Evolutionary conservation across 2,329 filamentous ascomycete genomes (phyloP).

Genomic region (Ascochyta koolunga): DNA sequence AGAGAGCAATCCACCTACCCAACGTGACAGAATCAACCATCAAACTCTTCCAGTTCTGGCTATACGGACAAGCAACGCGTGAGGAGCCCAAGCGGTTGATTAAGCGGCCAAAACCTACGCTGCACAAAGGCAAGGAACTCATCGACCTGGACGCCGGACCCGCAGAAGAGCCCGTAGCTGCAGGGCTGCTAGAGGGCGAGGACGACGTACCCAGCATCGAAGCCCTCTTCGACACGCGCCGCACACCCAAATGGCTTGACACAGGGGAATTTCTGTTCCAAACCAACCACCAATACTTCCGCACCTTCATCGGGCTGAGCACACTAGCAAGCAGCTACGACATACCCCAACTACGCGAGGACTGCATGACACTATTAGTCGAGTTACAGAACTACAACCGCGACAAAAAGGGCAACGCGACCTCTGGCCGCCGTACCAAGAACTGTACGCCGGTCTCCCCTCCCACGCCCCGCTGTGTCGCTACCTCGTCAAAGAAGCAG

Average conservation of each 20-base stretch:
- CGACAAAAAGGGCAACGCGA: conserved; percentile 10
- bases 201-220: conserved; percentile 6
- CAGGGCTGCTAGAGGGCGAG: not conserved
- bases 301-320: conserved; percentile 21
- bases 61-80: conserved; percentile 21
- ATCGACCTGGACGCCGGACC: conserved; percentile 8
- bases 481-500: conserved; percentile 15
- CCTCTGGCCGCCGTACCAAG: conserved; percentile 6
- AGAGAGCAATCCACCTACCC: conserved; percentile 14
- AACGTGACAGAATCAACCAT: conserved; percentile 18
- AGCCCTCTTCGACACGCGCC: conserved; percentile 13
- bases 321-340: conserved; percentile 21
- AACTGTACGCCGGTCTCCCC: conserved; percentile 11
- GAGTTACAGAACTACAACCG: conserved; percentile 17
- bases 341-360: conserved; percentile 14
- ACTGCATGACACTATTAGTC: conserved; percentile 17
- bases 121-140: conserved; percentile 6
- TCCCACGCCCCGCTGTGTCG: conserved; percentile 8
- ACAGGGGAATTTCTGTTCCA: conserved; percentile 16
- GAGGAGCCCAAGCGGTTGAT: conserved; percentile 17
- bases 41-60: conserved; percentile 24
- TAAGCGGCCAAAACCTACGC: conserved; percentile 6
- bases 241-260: conserved; percentile 12
- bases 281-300: conserved; percentile 15
- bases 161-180: not conserved